phyloP scores from a whole-genome alignment of 495 filamentous ascomycete genomes.

The Penicillium riverlandense region DNA sequence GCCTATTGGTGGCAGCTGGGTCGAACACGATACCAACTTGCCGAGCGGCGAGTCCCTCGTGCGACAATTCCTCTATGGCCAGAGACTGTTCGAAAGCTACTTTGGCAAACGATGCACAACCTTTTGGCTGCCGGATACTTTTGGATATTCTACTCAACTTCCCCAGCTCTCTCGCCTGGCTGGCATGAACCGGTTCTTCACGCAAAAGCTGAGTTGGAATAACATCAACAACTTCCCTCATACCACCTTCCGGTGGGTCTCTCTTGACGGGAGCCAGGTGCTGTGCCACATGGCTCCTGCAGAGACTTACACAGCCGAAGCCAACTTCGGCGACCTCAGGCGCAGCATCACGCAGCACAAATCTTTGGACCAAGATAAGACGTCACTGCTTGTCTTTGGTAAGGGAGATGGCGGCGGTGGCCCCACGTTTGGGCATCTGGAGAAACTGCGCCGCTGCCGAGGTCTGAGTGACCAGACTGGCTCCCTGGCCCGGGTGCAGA shows the following conservation, averaged over 20 bases:
- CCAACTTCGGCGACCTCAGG: constrained; percentile 92
- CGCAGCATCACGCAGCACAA: constrained; percentile 90
- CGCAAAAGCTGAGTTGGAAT: constrained; percentile 94
- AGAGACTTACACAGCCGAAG: constrained; percentile 90
- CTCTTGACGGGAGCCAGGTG: constrained; percentile 90
- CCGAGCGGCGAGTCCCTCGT: constrained; percentile 91
- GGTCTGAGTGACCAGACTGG: constrained; percentile 86
- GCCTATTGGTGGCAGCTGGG: constrained; percentile 95
- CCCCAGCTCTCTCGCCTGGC: constrained; percentile 87
- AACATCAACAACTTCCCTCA: constrained; percentile 99
- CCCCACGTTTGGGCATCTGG: constrained; percentile 86
- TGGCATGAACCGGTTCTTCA: constrained; percentile 94
- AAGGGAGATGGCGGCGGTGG: constrained; percentile 96
- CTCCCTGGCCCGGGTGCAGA: constrained; percentile 73
- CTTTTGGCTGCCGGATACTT: constrained; percentile 97
- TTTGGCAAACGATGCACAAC: constrained; percentile 85
- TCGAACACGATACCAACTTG: constrained; percentile 97
- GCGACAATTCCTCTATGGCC: constrained; percentile 91
- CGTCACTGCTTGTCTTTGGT: constrained; percentile 85
- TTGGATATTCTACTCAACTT: constrained; percentile 91
- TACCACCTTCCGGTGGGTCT: constrained; percentile 97
- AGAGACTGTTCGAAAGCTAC: constrained; percentile 87
- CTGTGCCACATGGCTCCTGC: constrained; percentile 94
- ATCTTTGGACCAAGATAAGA: constrained; percentile 83
- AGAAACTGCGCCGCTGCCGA: constrained; percentile 91